Evolutionary conservation across 306 rosid species (phyloP), one percentile per base, ranked within the genome.

Genomic region (Begonia peltatifolia): DNA sequence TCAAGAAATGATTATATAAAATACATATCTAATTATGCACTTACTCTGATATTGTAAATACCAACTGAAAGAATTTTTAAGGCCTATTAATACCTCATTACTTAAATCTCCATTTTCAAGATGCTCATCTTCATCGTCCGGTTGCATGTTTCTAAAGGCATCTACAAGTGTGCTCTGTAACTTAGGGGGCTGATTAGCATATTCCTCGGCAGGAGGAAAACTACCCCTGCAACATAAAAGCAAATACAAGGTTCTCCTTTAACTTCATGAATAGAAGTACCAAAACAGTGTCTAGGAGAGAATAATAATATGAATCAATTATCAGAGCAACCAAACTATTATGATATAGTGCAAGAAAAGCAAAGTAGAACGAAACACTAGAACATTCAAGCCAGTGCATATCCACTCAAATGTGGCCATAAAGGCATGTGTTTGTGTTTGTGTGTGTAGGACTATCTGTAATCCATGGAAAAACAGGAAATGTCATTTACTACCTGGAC

Each of bases 131-230:
- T 30, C 38, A 52, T 35, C 80, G 68, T 81, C 84, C 56, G 83
- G 55, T 60, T 73, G 81, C 94, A 83, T 73, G 66, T 72, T 85
- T 69, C 76, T 83, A 74, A 80, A 90, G 67, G 78, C 78, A 60
- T 90, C 95, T 54, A 86, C 86, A 63, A 90, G 92, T 51, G 79
- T 78, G 50, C 62, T 47, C 47, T 69, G 69, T 55, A 83, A 64
- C 65, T 76, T 74, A 48, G 72, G 78, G 43, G 84, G 86, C 61
- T 81, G 76, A 63, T 65, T 61, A 47, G 83, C 54, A 49, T 86
- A 90, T 56, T 79, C 87, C 35, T 63, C 74, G 43, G 99, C 99
- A 58, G 92, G 79, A 76, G 75, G 79, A 74, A 66, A 71, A 61
- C 72, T 57, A 42, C 82, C 84, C 74, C 99, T 90, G 71, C 41